Evolutionary conservation across 1,284 basidiomycete genomes (phyloP).

Genomic region (Malassezia pachydermatis): DNA sequence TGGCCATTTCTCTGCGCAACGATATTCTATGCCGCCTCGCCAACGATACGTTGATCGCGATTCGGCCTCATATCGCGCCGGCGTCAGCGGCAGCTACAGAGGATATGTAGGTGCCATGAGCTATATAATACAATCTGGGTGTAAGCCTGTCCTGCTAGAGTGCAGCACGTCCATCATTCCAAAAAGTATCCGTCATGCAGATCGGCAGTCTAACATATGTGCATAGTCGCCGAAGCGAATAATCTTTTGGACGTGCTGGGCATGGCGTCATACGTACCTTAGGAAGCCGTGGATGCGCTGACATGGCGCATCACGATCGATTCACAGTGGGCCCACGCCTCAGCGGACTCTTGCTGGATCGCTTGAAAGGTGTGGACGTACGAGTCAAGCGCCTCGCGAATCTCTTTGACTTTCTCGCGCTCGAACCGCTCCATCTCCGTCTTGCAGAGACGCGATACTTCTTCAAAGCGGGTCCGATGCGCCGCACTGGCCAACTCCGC

Average conservation of each 20-base stretch:
- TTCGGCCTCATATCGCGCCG: no score
- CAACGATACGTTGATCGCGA: conserved; percentile 36
- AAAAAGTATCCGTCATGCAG: conserved; percentile 3
- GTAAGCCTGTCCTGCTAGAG: background rate
- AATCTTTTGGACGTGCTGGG: conserved; percentile 6
- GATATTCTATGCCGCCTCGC: conserved; percentile 38
- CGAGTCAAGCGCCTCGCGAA: conserved; percentile 64
- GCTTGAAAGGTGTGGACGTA: conserved; percentile 73
- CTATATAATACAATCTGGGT: background rate
- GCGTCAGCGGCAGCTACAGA: no score
- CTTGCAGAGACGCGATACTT: conserved; percentile 75
- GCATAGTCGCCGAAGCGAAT: conserved; percentile 13
- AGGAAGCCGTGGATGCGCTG: background rate
- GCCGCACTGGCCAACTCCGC: conserved; percentile 25
- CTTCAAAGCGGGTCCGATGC: conserved; percentile 70
- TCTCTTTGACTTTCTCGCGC: conserved; percentile 78
- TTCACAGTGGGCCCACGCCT: conserved; percentile 33
- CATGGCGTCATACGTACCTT: conserved; percentile 2
- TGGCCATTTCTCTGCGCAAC: conserved; percentile 31
- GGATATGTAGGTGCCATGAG: conserved; percentile 3
- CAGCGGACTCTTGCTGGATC: conserved; percentile 64
- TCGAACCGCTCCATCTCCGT: conserved; percentile 86
- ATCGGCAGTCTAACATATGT: conserved; percentile 22
- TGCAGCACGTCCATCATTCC: conserved; percentile 9
- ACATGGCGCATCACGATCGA: conserved; percentile 28